Evolutionary conservation across 306 rosid genomes (phyloP).

Genomic region (Aeschynomene evenia): DNA sequence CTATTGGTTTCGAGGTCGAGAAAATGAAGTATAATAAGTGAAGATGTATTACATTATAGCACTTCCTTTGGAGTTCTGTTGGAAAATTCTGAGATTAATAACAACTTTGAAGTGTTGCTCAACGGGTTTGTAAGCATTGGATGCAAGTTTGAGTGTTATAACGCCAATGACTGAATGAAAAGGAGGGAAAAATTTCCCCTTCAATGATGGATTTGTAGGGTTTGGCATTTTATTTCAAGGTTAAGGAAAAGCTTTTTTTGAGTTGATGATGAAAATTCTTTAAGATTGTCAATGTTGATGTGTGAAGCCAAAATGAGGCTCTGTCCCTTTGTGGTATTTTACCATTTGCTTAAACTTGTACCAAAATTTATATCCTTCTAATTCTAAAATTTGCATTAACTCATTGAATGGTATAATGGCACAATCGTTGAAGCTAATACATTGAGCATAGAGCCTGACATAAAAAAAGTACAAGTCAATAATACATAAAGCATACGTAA

Average conservation of each 20-base stretch:
- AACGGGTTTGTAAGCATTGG: constrained; percentile 1
- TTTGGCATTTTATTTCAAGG: constrained; percentile 22
- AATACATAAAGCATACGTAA: too few relatives aligned
- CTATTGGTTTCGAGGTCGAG: constrained; percentile 75
- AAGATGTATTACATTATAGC: constrained; percentile 30
- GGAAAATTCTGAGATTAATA: constrained; percentile 16
- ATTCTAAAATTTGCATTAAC: too few relatives aligned
- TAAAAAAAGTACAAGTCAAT: too few relatives aligned
- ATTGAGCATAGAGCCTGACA: too few relatives aligned
- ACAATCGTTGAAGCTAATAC: too few relatives aligned
- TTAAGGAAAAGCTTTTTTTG: not conserved
- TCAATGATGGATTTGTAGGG: not conserved
- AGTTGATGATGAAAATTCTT: not conserved
- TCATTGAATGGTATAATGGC: too few relatives aligned
- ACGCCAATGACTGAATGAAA: not conserved
- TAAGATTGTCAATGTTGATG: not conserved
- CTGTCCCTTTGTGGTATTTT: not conserved
- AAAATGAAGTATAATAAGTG: constrained; percentile 72
- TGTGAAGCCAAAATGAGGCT: constrained; percentile 14
- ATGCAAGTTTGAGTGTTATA: constrained; percentile 16
- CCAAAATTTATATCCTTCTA: too few relatives aligned
- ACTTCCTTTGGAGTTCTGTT: constrained; percentile 10
- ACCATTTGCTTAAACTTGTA: constrained; percentile 18
- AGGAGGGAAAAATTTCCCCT: not conserved
- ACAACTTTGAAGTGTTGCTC: constrained; percentile 9